These are phyloP conservation scores for Thermothielavioides terrestris DNA, from an alignment of 495 filamentous ascomycete species.

Conservation along the genomic window DNA sequence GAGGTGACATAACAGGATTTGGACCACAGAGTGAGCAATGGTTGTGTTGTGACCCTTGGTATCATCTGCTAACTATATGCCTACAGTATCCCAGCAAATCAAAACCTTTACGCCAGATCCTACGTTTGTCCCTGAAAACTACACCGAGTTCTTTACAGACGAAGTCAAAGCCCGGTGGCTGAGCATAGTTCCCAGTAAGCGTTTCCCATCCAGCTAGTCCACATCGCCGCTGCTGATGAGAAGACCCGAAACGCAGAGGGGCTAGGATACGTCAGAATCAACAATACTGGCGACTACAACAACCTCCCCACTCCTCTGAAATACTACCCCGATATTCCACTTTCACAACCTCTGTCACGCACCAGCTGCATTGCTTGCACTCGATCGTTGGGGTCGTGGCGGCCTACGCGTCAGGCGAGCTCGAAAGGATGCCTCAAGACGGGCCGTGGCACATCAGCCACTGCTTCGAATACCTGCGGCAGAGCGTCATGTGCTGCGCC, in stretches of 20 bases:
- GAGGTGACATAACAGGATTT: constrained; percentile 32
- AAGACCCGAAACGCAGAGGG: constrained; percentile 9
- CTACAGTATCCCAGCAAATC: constrained; percentile 36
- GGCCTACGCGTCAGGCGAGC: constrained; percentile 25
- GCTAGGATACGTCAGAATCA: constrained; percentile 34
- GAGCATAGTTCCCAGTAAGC: constrained; percentile 35
- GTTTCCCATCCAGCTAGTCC: background rate
- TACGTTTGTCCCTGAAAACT: constrained; percentile 34
- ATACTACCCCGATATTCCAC: constrained; percentile 29
- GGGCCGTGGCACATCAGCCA: constrained; percentile 38
- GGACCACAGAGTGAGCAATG: constrained; percentile 24
- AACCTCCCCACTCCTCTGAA: constrained; percentile 32
- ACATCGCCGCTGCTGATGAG: background rate
- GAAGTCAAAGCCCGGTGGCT: constrained; percentile 33
- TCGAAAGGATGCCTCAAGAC: constrained; percentile 23
- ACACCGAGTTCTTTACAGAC: constrained; percentile 35
- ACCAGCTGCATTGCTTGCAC: constrained; percentile 42
- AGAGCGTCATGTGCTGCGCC: constrained; percentile 39
- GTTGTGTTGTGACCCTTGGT: background rate
- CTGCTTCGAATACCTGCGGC: constrained; percentile 42
- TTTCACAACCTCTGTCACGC: constrained; percentile 42
- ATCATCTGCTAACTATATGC: background rate
- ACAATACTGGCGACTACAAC: constrained; percentile 28
- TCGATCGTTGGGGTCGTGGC: constrained; percentile 33
- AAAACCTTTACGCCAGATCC: constrained; percentile 34